Percentiles rank a stretch among this genome's conserved stretches.
Conservation (phyloP, 257 asterid species). For the Mitragyna speciosa region DNA sequence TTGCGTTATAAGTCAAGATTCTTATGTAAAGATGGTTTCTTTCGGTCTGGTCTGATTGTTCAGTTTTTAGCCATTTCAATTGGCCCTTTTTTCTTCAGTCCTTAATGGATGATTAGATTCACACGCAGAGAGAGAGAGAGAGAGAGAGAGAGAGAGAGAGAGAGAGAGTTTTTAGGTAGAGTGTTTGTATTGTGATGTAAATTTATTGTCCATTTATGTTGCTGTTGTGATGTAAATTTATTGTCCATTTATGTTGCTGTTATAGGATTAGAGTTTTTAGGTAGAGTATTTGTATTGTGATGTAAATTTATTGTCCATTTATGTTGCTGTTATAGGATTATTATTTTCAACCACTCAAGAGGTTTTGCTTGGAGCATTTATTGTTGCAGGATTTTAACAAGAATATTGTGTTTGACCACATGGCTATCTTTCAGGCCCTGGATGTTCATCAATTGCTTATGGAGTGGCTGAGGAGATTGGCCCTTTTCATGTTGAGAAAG, state of each 20-base stretch:
- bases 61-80: not conserved
- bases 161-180: too few relatives aligned
- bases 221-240: not conserved
- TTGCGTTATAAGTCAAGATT: not conserved
- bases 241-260: not conserved
- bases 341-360: not conserved
- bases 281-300: too few relatives aligned
- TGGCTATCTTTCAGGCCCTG: slow-evolving; percentile 65
- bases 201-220: not conserved
- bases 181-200: too few relatives aligned
- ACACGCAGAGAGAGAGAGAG: too few relatives aligned
- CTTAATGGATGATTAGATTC: not conserved
- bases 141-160: too few relatives aligned
- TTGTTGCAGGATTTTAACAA: not conserved
- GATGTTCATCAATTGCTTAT: slow-evolving; percentile 89
- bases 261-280: too few relatives aligned
- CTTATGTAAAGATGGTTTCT: not conserved
- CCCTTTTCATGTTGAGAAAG: slow-evolving; percentile 90
- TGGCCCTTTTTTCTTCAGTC: not conserved
- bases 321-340: not conserved
- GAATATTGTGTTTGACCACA: slow-evolving; percentile 18
- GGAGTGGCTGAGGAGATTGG: slow-evolving; percentile 97
- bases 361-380: not conserved
- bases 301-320: not conserved
- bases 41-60: slow-evolving; percentile 2